Evolutionary conservation across 495 filamentous ascomycete species (phyloP), one percentile per base, ranked within the genome.

Genomic region (Penicillium samsonianum): DNA sequence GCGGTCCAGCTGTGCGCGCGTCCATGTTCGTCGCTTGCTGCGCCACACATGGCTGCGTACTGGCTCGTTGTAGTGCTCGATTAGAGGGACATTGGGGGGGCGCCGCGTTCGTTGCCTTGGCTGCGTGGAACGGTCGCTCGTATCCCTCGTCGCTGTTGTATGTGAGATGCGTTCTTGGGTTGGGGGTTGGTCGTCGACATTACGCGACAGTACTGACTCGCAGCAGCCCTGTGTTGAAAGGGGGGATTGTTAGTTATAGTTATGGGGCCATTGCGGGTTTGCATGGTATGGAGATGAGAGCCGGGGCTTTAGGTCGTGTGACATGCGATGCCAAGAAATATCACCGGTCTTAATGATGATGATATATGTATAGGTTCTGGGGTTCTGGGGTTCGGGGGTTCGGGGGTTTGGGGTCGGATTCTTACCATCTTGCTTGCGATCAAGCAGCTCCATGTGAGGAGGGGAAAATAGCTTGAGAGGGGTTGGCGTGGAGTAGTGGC

Each of bases 1-100:
- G 30, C 67, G 75, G 45, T 78, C 70, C 2, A 85, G 69, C 43
- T 81, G 68, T 5, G 61, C 57, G 22, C 78, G 77, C 1, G 76
- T 84, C 84, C 86, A 87, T 11, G 64, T 50, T 17, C 73, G 78
- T 9, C 71, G 73, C 58, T 81, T 80, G 58, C 77, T 71, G 30
- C 73, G 70, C 80, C 82, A 84, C 17, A 74, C 58, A 65, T 84
- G 82, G 0, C 59, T 67, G 25, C 76, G 76, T 47, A 84, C 68
- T 3, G 82, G 82, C 23, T 73, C 65, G 33, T 82, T 84, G 58
- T 78, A 80, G 59, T 82, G 79, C 54, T 81, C 73, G 20, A 60
- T 64, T 19, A 82, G 60, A 1, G 77, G 57, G 55, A 61, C 19
- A 49, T 63, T 37, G 23, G 67, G 28, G 48, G 56, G 48, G 57